Conservation (phyloP, 495 filamentous ascomycete genomes). For the Xylaria grammica region DNA sequence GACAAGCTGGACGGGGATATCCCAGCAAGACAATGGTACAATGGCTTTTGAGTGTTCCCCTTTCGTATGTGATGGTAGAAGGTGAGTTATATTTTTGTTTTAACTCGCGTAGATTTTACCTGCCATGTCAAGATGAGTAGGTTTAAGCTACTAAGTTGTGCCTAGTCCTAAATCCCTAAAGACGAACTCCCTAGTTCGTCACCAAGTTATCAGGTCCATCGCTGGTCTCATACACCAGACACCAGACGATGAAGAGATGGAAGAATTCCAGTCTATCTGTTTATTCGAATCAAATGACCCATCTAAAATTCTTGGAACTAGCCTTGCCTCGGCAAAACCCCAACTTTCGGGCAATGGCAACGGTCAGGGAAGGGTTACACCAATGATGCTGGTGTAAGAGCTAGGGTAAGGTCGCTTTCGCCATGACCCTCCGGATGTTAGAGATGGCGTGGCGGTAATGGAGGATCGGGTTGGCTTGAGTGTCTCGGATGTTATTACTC, state of each 20-base stretch:
- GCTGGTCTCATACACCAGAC: conserved; percentile 8
- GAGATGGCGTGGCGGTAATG: conserved; percentile 60
- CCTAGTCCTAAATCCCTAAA: conserved; percentile 30
- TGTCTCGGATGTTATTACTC: conserved; percentile 57
- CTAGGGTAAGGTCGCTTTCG: conserved; percentile 30
- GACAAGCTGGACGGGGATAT: neutral
- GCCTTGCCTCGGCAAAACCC: conserved; percentile 26
- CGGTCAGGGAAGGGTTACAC: conserved; percentile 11
- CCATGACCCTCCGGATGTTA: conserved; percentile 46
- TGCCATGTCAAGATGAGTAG: no score
- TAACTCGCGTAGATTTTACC: no score
- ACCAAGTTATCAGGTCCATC: neutral
- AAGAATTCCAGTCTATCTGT: conserved; percentile 19
- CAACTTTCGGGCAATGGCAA: conserved; percentile 26
- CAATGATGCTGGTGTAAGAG: conserved; percentile 23
- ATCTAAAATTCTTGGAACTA: conserved; percentile 18
- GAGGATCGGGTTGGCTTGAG: conserved; percentile 62
- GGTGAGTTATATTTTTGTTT: conserved; percentile 19
- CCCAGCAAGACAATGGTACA: neutral
- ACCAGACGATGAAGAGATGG: neutral
- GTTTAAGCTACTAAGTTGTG: neutral
- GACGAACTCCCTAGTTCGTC: conserved; percentile 20
- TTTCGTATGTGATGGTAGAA: conserved; percentile 25
- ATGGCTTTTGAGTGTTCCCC: neutral
- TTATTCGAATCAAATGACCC: neutral